These are phyloP conservation scores for Bocquillonia castaneifolia DNA, from an alignment of 441 rosid genomes.

Conservation along the genomic window DNA sequence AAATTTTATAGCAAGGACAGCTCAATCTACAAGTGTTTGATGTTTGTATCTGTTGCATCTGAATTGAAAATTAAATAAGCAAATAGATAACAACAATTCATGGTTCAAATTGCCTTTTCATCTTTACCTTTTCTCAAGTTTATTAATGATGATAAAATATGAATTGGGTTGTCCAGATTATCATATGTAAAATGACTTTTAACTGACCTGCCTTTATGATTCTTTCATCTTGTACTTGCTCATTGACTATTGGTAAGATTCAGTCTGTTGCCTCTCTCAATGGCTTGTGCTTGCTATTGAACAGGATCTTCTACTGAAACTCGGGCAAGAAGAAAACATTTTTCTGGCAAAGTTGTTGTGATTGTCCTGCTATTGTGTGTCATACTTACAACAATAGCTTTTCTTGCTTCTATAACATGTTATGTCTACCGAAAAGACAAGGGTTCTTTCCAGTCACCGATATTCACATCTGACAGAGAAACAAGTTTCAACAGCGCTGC, in stretches of 20 bases:
- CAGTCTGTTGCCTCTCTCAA: conserved; percentile 11
- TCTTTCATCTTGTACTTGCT: background rate
- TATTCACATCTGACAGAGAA: conserved; percentile 60
- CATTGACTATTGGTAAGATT: conserved; percentile 7
- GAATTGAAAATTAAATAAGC: background rate
- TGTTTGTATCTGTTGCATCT: background rate
- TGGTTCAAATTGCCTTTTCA: background rate
- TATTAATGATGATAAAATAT: background rate
- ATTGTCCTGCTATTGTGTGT: conserved; percentile 52
- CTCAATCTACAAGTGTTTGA: background rate
- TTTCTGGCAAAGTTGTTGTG: conserved; percentile 51
- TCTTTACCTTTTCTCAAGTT: background rate
- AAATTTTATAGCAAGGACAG: background rate
- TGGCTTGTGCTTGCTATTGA: conserved; percentile 21
- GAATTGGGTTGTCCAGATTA: too few relatives aligned
- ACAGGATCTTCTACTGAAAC: conserved; percentile 42
- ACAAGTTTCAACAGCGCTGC: conserved; percentile 72
- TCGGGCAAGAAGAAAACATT: conserved; percentile 39
- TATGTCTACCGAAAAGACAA: conserved; percentile 50
- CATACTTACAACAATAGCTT: conserved; percentile 57
- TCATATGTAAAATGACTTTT: too few relatives aligned
- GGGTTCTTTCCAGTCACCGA: conserved; percentile 35
- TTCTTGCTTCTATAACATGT: conserved; percentile 55
- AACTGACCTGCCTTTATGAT: background rate
- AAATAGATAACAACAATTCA: background rate